Evolutionary conservation across 495 filamentous ascomycete genomes (phyloP).

Genomic region (Immersiella caudata): DNA sequence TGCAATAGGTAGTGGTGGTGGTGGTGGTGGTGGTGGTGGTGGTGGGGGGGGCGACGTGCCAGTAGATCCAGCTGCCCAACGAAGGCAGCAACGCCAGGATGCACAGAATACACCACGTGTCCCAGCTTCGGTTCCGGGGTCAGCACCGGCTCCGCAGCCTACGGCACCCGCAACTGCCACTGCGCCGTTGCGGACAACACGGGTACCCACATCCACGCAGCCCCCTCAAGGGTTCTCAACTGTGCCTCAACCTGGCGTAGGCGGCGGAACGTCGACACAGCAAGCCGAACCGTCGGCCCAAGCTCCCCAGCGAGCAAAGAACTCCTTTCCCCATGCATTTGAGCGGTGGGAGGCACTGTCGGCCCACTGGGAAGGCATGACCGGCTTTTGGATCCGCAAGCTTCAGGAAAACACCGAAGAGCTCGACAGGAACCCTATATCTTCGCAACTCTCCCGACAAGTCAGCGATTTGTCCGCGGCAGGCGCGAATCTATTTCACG

Average conservation of each 20-base stretch:
- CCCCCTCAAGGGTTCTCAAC: constrained; percentile 26
- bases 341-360: constrained; percentile 96
- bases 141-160: constrained; percentile 24
- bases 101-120: constrained; percentile 23
- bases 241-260: constrained; percentile 19
- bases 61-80: constrained; percentile 47
- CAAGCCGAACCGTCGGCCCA: constrained; percentile 38
- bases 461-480: constrained; percentile 95
- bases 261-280: constrained; percentile 30
- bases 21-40: constrained; percentile 24
- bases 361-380: constrained; percentile 97
- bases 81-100: constrained; percentile 41
- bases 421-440: constrained; percentile 76
- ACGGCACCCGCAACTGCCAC: constrained; percentile 21
- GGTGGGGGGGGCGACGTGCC: constrained; percentile 23
- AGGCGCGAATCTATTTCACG: constrained; percentile 95
- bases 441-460: constrained; percentile 85
- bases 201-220: constrained; percentile 30
- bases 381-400: constrained; percentile 93
- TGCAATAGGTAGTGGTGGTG: constrained; percentile 40
- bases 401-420: constrained; percentile 88
- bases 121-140: constrained; percentile 10
- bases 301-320: constrained; percentile 41
- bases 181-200: constrained; percentile 30
- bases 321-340: constrained; percentile 90